These are phyloP conservation scores for Nakaseomyces kungkrabaensis DNA, from an alignment of 1,139 yeast species.

Conservation along the genomic window DNA sequence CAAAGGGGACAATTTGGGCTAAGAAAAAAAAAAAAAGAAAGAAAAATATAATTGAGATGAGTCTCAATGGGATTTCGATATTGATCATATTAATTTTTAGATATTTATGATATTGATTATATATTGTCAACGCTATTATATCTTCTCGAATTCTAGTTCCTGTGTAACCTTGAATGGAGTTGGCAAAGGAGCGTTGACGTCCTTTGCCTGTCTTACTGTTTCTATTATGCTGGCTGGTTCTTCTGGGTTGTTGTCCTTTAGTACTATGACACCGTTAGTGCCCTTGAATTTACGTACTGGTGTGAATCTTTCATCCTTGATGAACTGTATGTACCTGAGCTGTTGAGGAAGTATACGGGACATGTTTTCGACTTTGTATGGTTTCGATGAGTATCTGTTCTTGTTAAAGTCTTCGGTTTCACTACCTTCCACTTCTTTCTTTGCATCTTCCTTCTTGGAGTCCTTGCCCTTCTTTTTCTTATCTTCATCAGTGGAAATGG, in stretches of 20 bases:
- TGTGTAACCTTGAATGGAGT: constrained; percentile 51
- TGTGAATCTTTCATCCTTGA: constrained; percentile 62
- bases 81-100: too few relatives aligned
- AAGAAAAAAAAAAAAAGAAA: neutral
- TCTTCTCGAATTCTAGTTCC: constrained; percentile 22
- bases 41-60: neutral
- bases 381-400: constrained; percentile 41
- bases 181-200: constrained; percentile 85
- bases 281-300: constrained; percentile 81
- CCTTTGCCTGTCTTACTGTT: constrained; percentile 75
- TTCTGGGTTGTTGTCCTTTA: constrained; percentile 60
- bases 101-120: too few relatives aligned
- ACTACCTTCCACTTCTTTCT: constrained; percentile 20
- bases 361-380: constrained; percentile 66
- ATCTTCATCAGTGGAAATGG: constrained; percentile 18
- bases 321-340: constrained; percentile 69
- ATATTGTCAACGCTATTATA: constrained; percentile 4
- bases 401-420: constrained; percentile 29
- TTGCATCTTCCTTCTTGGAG: constrained; percentile 24
- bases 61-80: neutral
- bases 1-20: neutral
- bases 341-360: constrained; percentile 90
- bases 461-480: constrained; percentile 32
- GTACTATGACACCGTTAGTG: constrained; percentile 70
- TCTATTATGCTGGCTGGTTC: constrained; percentile 61